Conservation (phyloP, 306 rosid genomes). For the Boehmeria nivea region DNA sequence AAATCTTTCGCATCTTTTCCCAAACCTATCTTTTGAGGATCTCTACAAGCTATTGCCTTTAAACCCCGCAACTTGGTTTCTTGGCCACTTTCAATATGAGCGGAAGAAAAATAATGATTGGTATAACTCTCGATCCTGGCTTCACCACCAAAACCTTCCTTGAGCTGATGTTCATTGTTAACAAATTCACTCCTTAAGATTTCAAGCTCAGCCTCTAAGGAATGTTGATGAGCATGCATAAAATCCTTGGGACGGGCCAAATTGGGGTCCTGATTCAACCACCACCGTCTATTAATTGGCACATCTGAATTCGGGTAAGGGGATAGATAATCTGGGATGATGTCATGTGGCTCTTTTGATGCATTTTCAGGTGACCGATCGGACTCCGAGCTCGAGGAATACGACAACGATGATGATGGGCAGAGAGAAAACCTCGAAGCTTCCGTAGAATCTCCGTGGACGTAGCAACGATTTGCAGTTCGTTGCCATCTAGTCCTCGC, state of each 20-base stretch:
- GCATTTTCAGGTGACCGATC: constrained; percentile 31
- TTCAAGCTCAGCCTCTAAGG: constrained; percentile 40
- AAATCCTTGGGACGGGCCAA: constrained; percentile 36
- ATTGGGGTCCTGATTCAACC: constrained; percentile 60
- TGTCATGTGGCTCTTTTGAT: constrained; percentile 21
- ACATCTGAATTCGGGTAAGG: constrained; percentile 22
- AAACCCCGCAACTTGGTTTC: constrained; percentile 25
- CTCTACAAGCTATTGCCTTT: constrained; percentile 32
- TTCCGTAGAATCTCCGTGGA: constrained; percentile 15
- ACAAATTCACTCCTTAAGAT: constrained; percentile 29
- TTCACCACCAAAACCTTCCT: constrained; percentile 24
- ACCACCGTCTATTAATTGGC: constrained; percentile 47
- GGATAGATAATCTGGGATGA: constrained; percentile 20
- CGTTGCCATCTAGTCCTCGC: constrained; percentile 24
- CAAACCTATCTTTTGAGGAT: constrained; percentile 24
- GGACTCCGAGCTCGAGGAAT: constrained; percentile 36
- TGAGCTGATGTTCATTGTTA: constrained; percentile 30
- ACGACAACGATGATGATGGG: constrained; percentile 30
- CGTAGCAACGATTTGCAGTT: constrained; percentile 17
- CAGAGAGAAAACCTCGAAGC: constrained; percentile 18
- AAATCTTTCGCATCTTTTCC: constrained; percentile 42
- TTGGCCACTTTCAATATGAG: constrained; percentile 24
- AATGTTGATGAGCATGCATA: constrained; percentile 28
- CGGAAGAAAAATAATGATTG: constrained; percentile 22
- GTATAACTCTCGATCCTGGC: constrained; percentile 20